Conservation (phyloP, 192 early-diverging fungal species). For the Entomortierella lignicola region DNA sequence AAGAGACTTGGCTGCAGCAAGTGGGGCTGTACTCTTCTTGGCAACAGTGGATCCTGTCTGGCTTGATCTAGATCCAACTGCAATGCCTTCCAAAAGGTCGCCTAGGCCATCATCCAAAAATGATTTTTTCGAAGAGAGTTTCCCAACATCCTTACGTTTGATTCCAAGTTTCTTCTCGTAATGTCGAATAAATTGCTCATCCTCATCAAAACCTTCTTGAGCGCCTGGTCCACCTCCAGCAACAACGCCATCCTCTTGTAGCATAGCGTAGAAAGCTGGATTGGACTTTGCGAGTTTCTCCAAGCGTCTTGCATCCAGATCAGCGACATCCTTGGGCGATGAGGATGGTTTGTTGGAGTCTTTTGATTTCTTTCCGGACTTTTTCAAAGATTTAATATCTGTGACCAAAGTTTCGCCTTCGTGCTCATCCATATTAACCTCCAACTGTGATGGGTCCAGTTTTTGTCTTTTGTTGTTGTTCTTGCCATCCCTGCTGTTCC, state of each 20-base stretch:
- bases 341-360: neutral
- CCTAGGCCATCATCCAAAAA: slow-evolving; percentile 64
- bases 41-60: neutral
- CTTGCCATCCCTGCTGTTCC: slow-evolving; percentile 8
- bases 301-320: slow-evolving; percentile 42
- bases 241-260: slow-evolving; percentile 56
- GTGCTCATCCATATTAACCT: slow-evolving; percentile 43
- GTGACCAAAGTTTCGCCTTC: slow-evolving; percentile 41
- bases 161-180: slow-evolving; percentile 65
- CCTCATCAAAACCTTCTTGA: slow-evolving; percentile 52
- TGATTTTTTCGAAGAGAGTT: slow-evolving; percentile 55
- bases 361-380: neutral
- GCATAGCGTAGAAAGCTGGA: slow-evolving; percentile 59
- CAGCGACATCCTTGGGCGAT: slow-evolving; percentile 1
- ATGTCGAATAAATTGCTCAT: slow-evolving; percentile 63
- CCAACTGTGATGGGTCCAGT: slow-evolving; percentile 15
- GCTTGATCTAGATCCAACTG: slow-evolving; percentile 31
- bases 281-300: slow-evolving; percentile 60
- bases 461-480: slow-evolving; percentile 37
- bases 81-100: slow-evolving; percentile 60
- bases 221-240: slow-evolving; percentile 20
- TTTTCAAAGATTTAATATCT: slow-evolving; percentile 6
- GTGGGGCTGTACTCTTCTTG: neutral
- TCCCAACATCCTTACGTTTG: slow-evolving; percentile 56
- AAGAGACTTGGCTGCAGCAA: neutral